Base-by-base conservation (phyloP, 2,329 filamentous ascomycete species). In the Claviceps capensis region DNA sequence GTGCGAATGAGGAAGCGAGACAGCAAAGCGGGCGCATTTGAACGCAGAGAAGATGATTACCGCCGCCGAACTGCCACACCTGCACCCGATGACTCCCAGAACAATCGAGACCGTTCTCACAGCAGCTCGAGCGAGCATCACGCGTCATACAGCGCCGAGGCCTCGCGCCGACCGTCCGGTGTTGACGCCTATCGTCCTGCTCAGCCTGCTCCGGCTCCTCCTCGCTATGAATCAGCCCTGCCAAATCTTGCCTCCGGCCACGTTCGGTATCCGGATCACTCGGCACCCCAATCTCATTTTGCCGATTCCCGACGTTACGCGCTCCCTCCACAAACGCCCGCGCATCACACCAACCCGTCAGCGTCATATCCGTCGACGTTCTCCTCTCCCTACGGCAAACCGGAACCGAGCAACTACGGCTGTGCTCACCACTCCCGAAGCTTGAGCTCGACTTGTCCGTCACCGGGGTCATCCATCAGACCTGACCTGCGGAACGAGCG, bases 1-100 rank as follows among this genome's bases (percentile, higher is more conserved):
- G 88, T 95, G 6, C 83, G 89, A 53, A 94, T 95, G 86, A 83
- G 89, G 68, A 84, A 88, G 63, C 82, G 88, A 40, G 86, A 88
- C 54, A 78, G 78, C 55, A 90, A 91, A 69, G 70, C 74, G 11
- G 72, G 72, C 45, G 71, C 72, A 47, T 73, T 72, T 49, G 70
- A 72, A 5, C 78, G 81, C 58, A 81, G 85, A 22, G 85, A 83
- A 63, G 82, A 87, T n/a, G 77, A 79, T 6, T 83, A 79, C 54
- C 64, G 68, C 19, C 63, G 65, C 52, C 64, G 68, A 41, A 67
- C 64, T 4, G 63, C 62, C 5, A 67, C 67, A 3, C 68, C 67
- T 1, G 65, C 63, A 11, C 56, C 60, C 3, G 65, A 68, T 19
- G 65, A 66, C 45, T 60, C 60, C 16, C 58, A 64, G 43, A 58